Evolutionary conservation across 495 filamentous ascomycete species (phyloP).

Genomic region (Stereocaulon alpinum): DNA sequence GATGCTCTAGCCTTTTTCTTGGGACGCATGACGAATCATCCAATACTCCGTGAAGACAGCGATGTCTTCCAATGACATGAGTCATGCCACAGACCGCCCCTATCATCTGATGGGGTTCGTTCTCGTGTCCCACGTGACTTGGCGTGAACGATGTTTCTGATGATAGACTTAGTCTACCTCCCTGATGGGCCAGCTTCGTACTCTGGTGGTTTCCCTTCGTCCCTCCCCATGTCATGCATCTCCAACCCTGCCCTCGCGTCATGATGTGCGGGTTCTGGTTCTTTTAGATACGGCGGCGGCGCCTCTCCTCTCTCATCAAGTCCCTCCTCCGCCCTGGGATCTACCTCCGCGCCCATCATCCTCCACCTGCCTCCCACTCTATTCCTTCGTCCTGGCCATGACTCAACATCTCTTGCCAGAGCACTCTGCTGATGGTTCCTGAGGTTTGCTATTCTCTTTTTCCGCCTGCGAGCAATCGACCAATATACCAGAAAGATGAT

Average conservation of each 20-base stretch:
- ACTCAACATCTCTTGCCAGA: constrained; percentile 16
- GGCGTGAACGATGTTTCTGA: background rate
- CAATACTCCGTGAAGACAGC: no score
- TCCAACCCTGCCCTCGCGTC: constrained; percentile 7
- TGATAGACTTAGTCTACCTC: background rate
- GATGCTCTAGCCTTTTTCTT: no score
- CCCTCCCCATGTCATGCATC: constrained; percentile 7
- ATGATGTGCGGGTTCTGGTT: constrained; percentile 17
- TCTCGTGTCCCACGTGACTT: no score
- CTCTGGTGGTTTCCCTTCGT: constrained; percentile 21
- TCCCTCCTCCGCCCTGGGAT: constrained; percentile 30
- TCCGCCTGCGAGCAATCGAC: constrained; percentile 11
- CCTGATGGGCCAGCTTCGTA: constrained; percentile 14
- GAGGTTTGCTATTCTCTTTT: background rate
- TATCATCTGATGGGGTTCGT: no score
- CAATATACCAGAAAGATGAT: constrained; percentile 19
- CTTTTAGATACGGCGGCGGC: constrained; percentile 43
- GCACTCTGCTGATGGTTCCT: constrained; percentile 16
- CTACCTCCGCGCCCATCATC: background rate
- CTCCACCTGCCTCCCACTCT: constrained; percentile 8
- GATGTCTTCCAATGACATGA: no score
- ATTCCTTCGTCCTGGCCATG: constrained; percentile 5
- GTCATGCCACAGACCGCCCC: no score
- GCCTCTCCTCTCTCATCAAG: constrained; percentile 49
- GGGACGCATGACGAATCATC: no score